phyloP scores from a whole-genome alignment of 257 asterid genomes.

The Solanum piurae region DNA sequence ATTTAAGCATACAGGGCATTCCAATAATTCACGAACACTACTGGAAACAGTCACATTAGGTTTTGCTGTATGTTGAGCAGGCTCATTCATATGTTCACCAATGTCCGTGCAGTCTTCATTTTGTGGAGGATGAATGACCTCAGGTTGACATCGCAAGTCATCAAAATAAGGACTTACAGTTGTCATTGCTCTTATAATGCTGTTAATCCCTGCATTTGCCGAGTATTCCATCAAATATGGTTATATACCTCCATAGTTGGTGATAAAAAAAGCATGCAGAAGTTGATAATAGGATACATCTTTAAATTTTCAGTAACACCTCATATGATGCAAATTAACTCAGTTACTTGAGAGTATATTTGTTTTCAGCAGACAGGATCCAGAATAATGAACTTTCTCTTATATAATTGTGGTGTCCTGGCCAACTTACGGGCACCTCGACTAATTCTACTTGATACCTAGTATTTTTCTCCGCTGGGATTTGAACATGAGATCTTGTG shows the following conservation, averaged over 20 bases:
- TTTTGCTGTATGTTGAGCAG: slow-evolving; percentile 10
- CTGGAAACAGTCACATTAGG: slow-evolving; percentile 25
- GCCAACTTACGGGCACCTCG: background rate
- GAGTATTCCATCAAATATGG: background rate
- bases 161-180: slow-evolving; percentile 22
- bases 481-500: background rate
- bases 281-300: background rate
- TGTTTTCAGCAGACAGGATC: background rate
- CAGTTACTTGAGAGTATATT: background rate
- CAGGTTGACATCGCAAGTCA: slow-evolving; percentile 24
- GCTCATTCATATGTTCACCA: slow-evolving; percentile 16
- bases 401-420: background rate
- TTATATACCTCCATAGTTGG: background rate
- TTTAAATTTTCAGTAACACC: background rate
- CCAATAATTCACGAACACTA: slow-evolving; percentile 34
- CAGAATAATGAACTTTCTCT: background rate
- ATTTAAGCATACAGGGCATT: slow-evolving; percentile 53
- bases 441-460: background rate
- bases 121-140: slow-evolving; percentile 27
- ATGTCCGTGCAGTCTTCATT: slow-evolving; percentile 14
- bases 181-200: slow-evolving; percentile 8
- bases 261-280: background rate
- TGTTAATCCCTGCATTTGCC: background rate
- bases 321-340: background rate
- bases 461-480: background rate